Conservation (phyloP, 352 stramenopile genomes). For the Globisporangium nodosum region DNA sequence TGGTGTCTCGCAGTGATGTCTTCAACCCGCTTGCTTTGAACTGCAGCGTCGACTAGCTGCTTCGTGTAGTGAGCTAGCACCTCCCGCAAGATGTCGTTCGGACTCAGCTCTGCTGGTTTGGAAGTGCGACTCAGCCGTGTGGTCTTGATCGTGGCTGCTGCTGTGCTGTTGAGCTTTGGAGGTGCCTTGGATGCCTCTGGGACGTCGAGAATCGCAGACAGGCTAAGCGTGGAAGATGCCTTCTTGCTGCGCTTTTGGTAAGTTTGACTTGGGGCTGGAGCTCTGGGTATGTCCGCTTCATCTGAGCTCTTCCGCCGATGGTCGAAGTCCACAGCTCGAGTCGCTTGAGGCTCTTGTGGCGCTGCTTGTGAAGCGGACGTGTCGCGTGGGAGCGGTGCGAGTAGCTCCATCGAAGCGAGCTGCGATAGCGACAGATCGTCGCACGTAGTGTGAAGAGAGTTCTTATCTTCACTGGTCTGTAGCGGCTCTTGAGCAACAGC, state of each 20-base stretch:
- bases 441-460: not conserved
- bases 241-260: not conserved
- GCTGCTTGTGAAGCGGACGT: not conserved
- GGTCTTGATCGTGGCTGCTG: not conserved
- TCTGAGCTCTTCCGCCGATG: not conserved
- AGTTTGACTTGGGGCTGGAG: not conserved
- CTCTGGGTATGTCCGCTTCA: not conserved
- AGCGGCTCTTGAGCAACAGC: not conserved
- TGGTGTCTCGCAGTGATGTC: constrained; percentile 5
- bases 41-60: not conserved
- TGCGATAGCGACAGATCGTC: constrained; percentile 9
- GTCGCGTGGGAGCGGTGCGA: not conserved
- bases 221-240: not conserved
- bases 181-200: not conserved
- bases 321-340: not conserved
- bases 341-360: not conserved
- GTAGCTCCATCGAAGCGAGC: constrained; percentile 9
- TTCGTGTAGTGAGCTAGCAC: constrained; percentile 6
- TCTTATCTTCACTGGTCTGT: not conserved
- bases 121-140: not conserved
- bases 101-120: not conserved
- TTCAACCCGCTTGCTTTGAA: not conserved
- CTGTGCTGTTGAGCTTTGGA: not conserved
- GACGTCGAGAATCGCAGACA: constrained; percentile 8
- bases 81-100: not conserved